phyloP scores from a whole-genome alignment of 192 early-diverging fungal genomes.

The Thoreauomyces humboldtii region DNA sequence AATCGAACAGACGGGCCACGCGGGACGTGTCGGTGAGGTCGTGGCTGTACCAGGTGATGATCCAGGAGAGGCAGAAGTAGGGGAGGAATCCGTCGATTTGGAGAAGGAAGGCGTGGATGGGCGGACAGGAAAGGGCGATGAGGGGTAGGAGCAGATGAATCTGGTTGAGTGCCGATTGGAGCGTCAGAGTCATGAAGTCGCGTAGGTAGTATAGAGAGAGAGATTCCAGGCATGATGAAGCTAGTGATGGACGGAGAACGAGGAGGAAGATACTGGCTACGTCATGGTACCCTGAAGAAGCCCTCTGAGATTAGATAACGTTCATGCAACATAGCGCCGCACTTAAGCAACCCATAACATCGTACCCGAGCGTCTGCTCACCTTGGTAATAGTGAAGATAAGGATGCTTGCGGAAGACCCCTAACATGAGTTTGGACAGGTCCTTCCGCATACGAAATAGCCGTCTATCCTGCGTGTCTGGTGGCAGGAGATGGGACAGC shows the following conservation, averaged over 20 bases:
- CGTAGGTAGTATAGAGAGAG: constrained; percentile 47
- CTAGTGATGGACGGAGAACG: constrained; percentile 9
- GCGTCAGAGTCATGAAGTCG: constrained; percentile 33
- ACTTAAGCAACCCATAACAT: background rate
- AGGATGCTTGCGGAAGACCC: constrained; percentile 10
- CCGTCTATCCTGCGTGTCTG: background rate
- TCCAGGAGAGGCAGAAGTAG: constrained; percentile 69
- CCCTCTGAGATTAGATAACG: too few relatives aligned
- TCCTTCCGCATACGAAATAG: constrained; percentile 3
- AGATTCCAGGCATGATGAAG: constrained; percentile 36
- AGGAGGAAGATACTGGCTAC: constrained; percentile 26
- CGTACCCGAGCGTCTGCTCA: too few relatives aligned
- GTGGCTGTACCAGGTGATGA: constrained; percentile 75
- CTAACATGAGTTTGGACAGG: constrained; percentile 12
- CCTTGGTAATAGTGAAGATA: constrained; percentile 66
- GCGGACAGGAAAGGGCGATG: constrained; percentile 7
- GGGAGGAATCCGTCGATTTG: constrained; percentile 50
- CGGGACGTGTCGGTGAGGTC: constrained; percentile 46
- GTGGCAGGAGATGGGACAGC: constrained; percentile 21
- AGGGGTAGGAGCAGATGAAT: constrained; percentile 35
- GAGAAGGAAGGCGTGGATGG: constrained; percentile 8
- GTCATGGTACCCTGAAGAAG: constrained; percentile 44
- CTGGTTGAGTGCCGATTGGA: constrained; percentile 49
- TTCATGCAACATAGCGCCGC: too few relatives aligned
- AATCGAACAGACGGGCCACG: constrained; percentile 61